Evolutionary conservation across 345 rosid genomes (phyloP).

Genomic region (Syzygium grande): DNA sequence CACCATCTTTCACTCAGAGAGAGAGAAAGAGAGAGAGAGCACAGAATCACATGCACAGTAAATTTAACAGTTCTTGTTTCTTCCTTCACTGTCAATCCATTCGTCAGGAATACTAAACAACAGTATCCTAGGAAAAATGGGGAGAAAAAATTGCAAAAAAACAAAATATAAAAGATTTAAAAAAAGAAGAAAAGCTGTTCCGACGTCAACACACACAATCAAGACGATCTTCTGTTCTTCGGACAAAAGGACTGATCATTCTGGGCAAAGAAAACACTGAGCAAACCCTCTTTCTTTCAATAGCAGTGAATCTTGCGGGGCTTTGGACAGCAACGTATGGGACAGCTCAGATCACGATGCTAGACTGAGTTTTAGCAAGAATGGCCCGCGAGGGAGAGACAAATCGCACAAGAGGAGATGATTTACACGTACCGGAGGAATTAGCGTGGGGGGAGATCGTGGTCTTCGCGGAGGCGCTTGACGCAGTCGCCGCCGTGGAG

Average conservation of each 20-base stretch:
- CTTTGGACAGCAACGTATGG: background rate
- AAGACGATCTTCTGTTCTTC: background rate
- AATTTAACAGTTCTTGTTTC: background rate
- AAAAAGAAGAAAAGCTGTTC: background rate
- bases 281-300: background rate
- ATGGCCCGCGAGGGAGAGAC: background rate
- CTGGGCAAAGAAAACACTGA: background rate
- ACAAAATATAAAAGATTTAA: background rate
- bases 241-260: background rate
- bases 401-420: background rate
- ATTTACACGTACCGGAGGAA: slow-evolving; percentile 41
- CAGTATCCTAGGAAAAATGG: background rate
- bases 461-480: slow-evolving; percentile 51
- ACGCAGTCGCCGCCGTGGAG: background rate
- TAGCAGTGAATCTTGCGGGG: background rate
- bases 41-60: background rate
- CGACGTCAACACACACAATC: background rate
- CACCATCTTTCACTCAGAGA: background rate
- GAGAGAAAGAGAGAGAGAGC: background rate
- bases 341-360: background rate
- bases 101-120: background rate
- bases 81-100: background rate
- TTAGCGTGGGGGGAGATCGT: slow-evolving; percentile 33
- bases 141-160: background rate
- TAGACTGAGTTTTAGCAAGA: background rate